Conservation (phyloP, 2,329 filamentous ascomycete species). For the Metarhizium robertsii region DNA sequence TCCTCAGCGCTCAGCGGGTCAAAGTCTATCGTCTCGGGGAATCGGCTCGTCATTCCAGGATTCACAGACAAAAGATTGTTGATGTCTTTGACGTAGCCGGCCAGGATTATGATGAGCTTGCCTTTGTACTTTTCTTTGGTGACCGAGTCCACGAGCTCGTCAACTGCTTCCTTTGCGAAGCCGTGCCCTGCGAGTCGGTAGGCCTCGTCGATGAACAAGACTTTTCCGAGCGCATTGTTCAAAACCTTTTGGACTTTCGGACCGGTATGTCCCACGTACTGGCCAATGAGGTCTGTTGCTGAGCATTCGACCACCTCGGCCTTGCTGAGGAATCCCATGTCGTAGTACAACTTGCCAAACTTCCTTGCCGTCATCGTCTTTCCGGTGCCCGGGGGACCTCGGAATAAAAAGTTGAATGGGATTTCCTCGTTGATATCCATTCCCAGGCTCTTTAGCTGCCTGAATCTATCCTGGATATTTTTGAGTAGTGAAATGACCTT, state of each 20-base stretch:
- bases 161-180: constrained; percentile 48
- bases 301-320: constrained; percentile 57
- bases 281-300: constrained; percentile 57
- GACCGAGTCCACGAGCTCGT: constrained; percentile 41
- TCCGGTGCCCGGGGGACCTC: constrained; percentile 57
- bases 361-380: constrained; percentile 66
- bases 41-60: constrained; percentile 53
- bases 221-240: constrained; percentile 53
- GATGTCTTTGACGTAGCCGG: constrained; percentile 60
- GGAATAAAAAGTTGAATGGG: constrained; percentile 61
- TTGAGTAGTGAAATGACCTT: constrained; percentile 42
- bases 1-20: constrained; percentile 28
- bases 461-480: constrained; percentile 40
- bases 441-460: constrained; percentile 13
- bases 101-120: constrained; percentile 58
- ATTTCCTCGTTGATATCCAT: constrained; percentile 30
- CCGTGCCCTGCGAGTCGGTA: constrained; percentile 50
- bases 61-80: constrained; percentile 53
- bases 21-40: constrained; percentile 54
- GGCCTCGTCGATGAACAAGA: constrained; percentile 65
- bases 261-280: constrained; percentile 61
- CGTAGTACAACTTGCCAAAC: constrained; percentile 67
- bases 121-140: constrained; percentile 47
- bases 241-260: constrained; percentile 52
- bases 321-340: constrained; percentile 57